Conservation (phyloP, 148 eudicot species). For the Polygonum maritimum region DNA sequence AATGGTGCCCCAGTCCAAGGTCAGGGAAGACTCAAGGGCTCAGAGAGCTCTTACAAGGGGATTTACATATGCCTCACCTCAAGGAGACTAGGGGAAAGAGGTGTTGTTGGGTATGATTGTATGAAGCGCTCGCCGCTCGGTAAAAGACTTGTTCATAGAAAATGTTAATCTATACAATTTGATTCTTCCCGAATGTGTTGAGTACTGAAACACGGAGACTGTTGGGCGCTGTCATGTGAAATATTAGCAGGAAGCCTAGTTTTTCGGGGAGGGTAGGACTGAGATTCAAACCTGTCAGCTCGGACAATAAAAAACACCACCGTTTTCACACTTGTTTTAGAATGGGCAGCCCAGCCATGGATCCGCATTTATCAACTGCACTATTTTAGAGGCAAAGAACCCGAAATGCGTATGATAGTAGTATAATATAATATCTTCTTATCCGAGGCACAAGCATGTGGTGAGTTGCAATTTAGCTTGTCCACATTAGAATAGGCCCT, state of each 20-base stretch:
- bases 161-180: not conserved
- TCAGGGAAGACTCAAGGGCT: no score
- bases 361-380: not conserved
- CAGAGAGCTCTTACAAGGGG: no score
- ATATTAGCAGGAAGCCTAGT: not conserved
- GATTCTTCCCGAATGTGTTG: not conserved
- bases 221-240: not conserved
- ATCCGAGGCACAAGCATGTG: constrained; percentile 7
- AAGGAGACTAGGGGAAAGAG: no score
- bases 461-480: constrained; percentile 1
- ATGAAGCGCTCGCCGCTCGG: not conserved
- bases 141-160: not conserved
- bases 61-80: no score
- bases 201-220: not conserved
- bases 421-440: not conserved
- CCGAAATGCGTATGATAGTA: no score
- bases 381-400: not conserved
- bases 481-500: not conserved
- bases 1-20: no score
- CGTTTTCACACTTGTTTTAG: not conserved
- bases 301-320: not conserved
- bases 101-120: not conserved
- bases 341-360: not conserved
- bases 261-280: not conserved
- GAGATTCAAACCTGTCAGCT: constrained; percentile 5